These are phyloP conservation scores for Leishmania mexicana DNA, from an alignment of 208 protist species.

Conservation along the genomic window DNA sequence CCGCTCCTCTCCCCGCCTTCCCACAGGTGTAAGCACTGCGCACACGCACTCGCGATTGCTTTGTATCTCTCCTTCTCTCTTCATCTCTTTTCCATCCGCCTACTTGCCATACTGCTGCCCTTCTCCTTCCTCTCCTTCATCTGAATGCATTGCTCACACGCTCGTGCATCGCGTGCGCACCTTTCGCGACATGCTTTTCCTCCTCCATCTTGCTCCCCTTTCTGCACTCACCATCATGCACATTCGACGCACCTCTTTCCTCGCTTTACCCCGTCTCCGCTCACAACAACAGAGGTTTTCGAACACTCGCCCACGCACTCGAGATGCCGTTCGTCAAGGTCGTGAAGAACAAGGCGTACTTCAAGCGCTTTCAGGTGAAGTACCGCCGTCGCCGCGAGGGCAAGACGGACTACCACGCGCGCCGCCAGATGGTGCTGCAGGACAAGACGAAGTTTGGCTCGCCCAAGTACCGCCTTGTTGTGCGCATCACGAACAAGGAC, in stretches of 20 bases:
- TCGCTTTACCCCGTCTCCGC: not conserved
- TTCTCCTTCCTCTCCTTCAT: not conserved
- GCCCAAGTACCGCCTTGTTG: conserved; percentile 98
- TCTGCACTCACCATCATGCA: not conserved
- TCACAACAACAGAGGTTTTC: not conserved
- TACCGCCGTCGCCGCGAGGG: conserved; percentile 97
- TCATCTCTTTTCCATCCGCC: not conserved
- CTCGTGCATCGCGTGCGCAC: not conserved
- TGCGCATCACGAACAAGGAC: conserved; percentile 98
- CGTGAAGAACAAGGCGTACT: conserved; percentile 97
- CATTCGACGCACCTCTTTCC: not conserved
- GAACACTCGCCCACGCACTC: not conserved
- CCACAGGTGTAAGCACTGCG: not conserved
- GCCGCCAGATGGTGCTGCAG: conserved; percentile 96
- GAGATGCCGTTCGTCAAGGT: conserved; percentile 90
- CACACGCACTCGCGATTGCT: not conserved
- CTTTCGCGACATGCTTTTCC: not conserved
- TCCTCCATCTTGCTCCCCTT: not conserved
- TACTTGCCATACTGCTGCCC: not conserved
- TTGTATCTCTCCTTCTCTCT: not conserved
- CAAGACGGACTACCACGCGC: conserved; percentile 99
- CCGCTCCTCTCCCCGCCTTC: not conserved
- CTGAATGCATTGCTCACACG: not conserved
- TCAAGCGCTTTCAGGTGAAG: conserved; percentile 99
- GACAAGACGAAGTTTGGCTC: conserved; percentile 99